Conservation (phyloP, 192 early-diverging fungal species). For the Cladochytrium replicatum region DNA sequence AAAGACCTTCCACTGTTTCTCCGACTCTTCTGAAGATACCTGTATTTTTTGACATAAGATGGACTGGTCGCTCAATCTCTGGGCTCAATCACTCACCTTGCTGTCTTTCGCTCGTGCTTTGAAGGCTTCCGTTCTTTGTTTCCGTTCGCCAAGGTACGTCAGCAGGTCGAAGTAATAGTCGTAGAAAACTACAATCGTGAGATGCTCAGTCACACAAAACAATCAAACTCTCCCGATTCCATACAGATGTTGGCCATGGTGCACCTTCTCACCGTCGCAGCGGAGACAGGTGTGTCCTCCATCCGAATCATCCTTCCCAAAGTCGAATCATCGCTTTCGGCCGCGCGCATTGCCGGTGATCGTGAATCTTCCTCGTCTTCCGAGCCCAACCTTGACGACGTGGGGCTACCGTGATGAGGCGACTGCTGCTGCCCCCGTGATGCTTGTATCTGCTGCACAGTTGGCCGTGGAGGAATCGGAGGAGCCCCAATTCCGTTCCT, state of each 20-base stretch:
- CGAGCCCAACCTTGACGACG: background rate
- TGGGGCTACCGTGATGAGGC: too few relatives aligned
- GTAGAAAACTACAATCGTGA: too few relatives aligned
- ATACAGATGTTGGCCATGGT: conserved; percentile 41
- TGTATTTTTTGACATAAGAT: too few relatives aligned
- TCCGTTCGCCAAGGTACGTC: conserved; percentile 62
- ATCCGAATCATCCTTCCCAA: conserved; percentile 5
- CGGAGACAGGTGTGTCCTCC: conserved; percentile 9
- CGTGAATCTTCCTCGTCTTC: background rate
- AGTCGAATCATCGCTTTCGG: conserved; percentile 5
- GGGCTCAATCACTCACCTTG: background rate
- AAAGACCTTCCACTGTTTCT: conserved; percentile 53
- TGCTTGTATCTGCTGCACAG: too few relatives aligned
- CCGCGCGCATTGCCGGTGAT: conserved; percentile 5
- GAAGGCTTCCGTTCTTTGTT: conserved; percentile 43
- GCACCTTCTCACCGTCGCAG: conserved; percentile 29
- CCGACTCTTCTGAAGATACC: conserved; percentile 36
- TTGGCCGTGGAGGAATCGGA: too few relatives aligned
- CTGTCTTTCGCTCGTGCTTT: conserved; percentile 24
- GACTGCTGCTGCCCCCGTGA: too few relatives aligned
- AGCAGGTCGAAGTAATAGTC: conserved; percentile 78
- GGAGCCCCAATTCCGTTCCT: too few relatives aligned
- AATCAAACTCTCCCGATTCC: conserved; percentile 4
- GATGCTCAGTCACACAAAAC: too few relatives aligned
- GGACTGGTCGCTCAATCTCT: too few relatives aligned